Evolutionary conservation across 441 rosid species (phyloP), one percentile per base, ranked within the genome.

Genomic region (Raphanus hybrid): DNA sequence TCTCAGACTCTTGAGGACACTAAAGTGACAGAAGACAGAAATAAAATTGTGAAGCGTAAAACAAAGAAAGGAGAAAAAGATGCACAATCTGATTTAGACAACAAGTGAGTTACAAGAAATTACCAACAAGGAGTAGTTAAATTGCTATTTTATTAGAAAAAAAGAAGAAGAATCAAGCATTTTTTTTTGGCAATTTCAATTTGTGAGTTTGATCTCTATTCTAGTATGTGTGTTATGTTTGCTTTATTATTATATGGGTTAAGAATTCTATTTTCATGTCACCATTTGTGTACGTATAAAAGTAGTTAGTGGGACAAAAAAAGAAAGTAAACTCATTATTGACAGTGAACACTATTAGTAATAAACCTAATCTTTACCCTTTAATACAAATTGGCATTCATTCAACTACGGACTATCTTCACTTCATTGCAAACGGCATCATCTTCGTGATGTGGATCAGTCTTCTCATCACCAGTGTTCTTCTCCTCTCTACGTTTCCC

Each of bases 401-500:
- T 55, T 72, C 15, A 74, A 74, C 82, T 66, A 70, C 75, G 20
- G 8, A 79, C 81, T 66, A 81, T 81, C 77, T 87, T 85, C 68
- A 82, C 64, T 69, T 89, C 90, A 29, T 81, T 57, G 62, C 75
- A 61, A 67, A 78, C 88, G 66, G 63, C 81, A 26, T 82, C 85
- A 66, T 32, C 83, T 74, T 78, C 81, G 3, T 43, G 62, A 8
- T 67, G 78, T 69, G 35, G 26, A 69, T 77, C 81, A 68, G 70
- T 77, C 71, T 71, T 80, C 10, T 29, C 76, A 43, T 55, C 60
- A 3, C 62, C 76, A 26, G 57, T 54, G 69, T 66, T 61, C 32
- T n/a, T 76, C 76, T 80, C 69, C 75, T 94, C 97, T 82, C 70
- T 91, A 75, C 80, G 84, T 84, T 94, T 94, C 0, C 93, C 98